A percentile compares a stretch with the other conserved stretches of the same genome.
Conservation (phyloP, 2,329 filamentous ascomycete species). For the Alternaria ventricosa region DNA sequence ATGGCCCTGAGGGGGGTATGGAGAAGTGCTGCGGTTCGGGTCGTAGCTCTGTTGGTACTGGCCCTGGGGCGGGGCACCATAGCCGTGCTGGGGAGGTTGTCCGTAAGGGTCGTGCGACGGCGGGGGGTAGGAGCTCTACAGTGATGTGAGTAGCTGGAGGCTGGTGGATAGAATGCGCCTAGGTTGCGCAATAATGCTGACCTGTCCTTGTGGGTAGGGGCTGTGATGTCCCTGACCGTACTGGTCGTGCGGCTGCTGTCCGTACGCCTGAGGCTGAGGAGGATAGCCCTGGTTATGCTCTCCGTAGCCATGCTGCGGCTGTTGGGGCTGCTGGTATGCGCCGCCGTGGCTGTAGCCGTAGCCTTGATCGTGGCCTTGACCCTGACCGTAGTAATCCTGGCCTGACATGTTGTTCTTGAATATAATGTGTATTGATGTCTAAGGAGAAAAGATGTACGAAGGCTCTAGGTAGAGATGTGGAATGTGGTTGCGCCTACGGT, state of each 20-base stretch:
- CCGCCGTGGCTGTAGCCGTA: conserved; percentile 35
- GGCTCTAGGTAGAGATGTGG: conserved; percentile 10
- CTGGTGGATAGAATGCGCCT: conserved; percentile 14
- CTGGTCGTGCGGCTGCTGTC: conserved; percentile 37
- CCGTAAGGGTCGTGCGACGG: conserved; percentile 39
- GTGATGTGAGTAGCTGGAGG: conserved; percentile 16
- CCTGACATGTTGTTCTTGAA: conserved; percentile 24
- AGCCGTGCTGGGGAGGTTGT: conserved; percentile 31
- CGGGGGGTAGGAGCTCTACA: conserved; percentile 37
- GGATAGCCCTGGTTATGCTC: conserved; percentile 29
- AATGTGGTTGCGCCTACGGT: conserved; percentile 20
- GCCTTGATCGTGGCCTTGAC: conserved; percentile 21
- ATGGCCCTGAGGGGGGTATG: conserved; percentile 42
- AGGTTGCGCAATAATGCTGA: conserved; percentile 14
- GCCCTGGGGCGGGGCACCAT: conserved; percentile 37
- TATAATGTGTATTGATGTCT: neutral
- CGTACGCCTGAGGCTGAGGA: conserved; percentile 32
- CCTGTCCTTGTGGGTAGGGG: conserved; percentile 26
- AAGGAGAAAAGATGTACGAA: neutral
- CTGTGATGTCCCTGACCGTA: conserved; percentile 29
- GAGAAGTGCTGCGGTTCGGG: conserved; percentile 44
- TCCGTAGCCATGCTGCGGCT: conserved; percentile 32
- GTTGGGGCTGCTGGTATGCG: conserved; percentile 19
- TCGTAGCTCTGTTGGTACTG: conserved; percentile 45
- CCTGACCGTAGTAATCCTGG: conserved; percentile 46